Base-by-base conservation (phyloP, 768 basidiomycete genomes). In the Lenzites betulinus region DNA sequence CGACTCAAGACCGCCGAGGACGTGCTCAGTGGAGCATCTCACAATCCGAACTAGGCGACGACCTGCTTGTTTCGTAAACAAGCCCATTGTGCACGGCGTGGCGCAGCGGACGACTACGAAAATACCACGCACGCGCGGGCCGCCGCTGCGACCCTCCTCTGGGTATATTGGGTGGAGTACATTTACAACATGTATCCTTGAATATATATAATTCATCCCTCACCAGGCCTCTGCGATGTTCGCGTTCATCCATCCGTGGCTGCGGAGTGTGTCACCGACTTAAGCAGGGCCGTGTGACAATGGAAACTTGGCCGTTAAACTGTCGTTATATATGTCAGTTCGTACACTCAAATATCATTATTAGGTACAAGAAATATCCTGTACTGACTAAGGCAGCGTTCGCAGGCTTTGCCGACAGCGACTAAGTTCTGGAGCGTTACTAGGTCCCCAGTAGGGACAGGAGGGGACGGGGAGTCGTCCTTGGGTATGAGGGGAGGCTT, bases 371-470 rank as follows among this genome's bases (percentile, higher is more conserved):
- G n/a, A 43, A 30, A 18, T 57, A 49, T 26, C 15, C 59, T 72
- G 36, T 52, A 70, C 76, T 51, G 65, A 54, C 47, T 36, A 61
- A 36, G 9, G 59, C n/a, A n/a, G n/a, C 51, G 7, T 53, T 39
- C 11, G 30, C 11, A 11, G 30, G 11, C 89, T 7, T 76, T 71
- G 38, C 88, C 89, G 0, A 85, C 76, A 0, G 87, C 89, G 46
- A 79, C 76, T 38, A 90, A 70, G 70, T 90, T 91, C 73, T 90
- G 89, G 22, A 90, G 75, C 0, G 89, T 88, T 26, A 88, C 80
- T 1, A 82, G 66, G 1, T 83, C 79, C 25, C 86, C 81, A 53
- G 83, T 77, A 18, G 77, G 74, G 9, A 75, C 71, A 42, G 66
- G 69, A 63, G 78, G 75, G 22, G 76, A 76, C 3, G 68, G 69